phyloP scores from a whole-genome alignment of 805 yeast genomes.

The Ascoidea tarda region DNA sequence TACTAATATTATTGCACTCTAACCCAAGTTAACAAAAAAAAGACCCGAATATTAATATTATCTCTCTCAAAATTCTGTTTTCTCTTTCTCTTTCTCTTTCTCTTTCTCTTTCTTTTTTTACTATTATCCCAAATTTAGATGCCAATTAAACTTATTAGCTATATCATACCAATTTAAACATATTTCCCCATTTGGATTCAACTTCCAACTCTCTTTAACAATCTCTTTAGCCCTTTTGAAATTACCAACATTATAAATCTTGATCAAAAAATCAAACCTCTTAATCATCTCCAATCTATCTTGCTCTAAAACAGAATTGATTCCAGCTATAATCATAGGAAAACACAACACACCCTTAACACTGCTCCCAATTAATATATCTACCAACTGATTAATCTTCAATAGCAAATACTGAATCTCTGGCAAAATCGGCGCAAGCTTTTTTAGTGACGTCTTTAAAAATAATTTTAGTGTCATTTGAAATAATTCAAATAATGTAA shows the following conservation, averaged over 20 bases:
- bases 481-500: constrained; percentile 2
- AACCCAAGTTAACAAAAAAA: too few species aligned
- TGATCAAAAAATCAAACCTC: neutral
- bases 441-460: neutral
- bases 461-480: constrained; percentile 2
- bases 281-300: neutral
- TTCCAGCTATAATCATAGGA: constrained; percentile 4
- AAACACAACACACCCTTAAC: constrained; percentile 6
- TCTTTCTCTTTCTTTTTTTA: too few species aligned
- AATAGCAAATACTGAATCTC: constrained; percentile 3
- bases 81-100: too few species aligned
- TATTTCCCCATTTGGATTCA: constrained; percentile 1
- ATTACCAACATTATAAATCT: constrained; percentile 3
- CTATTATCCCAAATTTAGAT: neutral
- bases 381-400: neutral
- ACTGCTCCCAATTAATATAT: constrained; percentile 1
- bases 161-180: constrained; percentile 1
- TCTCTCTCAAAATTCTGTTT: too few species aligned
- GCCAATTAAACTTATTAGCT: constrained; percentile 2
- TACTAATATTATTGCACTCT: too few species aligned
- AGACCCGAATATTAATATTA: too few species aligned
- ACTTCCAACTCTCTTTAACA: constrained; percentile 4
- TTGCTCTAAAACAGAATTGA: constrained; percentile 1
- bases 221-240: constrained; percentile 1
- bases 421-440: neutral